These are phyloP conservation scores for Colletotrichum echinochloae DNA, from an alignment of 2,329 filamentous ascomycete genomes.

Conservation along the genomic window DNA sequence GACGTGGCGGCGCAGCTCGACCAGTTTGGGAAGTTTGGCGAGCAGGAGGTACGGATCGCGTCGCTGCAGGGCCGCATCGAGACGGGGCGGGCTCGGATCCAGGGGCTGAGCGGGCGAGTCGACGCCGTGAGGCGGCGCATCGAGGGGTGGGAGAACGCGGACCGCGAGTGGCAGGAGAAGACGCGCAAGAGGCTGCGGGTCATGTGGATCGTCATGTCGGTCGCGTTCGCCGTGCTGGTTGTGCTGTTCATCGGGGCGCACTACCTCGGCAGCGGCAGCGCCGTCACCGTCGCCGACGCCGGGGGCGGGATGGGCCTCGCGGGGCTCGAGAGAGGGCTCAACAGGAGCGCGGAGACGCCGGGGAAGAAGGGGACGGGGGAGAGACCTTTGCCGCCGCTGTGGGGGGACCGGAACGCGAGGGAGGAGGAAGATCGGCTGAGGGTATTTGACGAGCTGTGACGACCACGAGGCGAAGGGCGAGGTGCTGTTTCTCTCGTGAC, in stretches of 20 bases:
- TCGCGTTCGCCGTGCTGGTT: slow-evolving; percentile 60
- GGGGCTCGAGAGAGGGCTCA: slow-evolving; percentile 18
- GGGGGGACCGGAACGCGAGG: slow-evolving; percentile 44
- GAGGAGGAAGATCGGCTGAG: slow-evolving; percentile 54
- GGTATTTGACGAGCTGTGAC: slow-evolving; percentile 61
- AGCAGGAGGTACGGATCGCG: slow-evolving; percentile 73
- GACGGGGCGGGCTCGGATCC: slow-evolving; percentile 69
- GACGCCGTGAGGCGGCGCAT: slow-evolving; percentile 73
- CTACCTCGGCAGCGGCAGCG: slow-evolving; percentile 43
- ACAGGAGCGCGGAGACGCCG: slow-evolving; percentile 10
- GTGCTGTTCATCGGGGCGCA: slow-evolving; percentile 56
- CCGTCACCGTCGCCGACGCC: slow-evolving; percentile 4
- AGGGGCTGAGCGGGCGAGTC: slow-evolving; percentile 71
- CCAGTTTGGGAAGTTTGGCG: slow-evolving; percentile 70
- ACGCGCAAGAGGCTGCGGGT: slow-evolving; percentile 72
- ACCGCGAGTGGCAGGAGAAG: slow-evolving; percentile 75
- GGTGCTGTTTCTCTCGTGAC: not conserved
- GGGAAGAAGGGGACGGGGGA: slow-evolving; percentile 10
- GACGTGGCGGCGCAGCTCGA: slow-evolving; percentile 73
- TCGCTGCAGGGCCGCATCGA: slow-evolving; percentile 72
- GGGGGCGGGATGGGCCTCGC: slow-evolving; percentile 3
- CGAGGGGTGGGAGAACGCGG: slow-evolving; percentile 75
- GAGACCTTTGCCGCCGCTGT: slow-evolving; percentile 37
- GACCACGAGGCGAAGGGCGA: not conserved
- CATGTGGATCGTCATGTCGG: slow-evolving; percentile 71